Evolutionary conservation across 768 basidiomycete species (phyloP), one percentile per base, ranked within the genome.

Genomic region (Leccinum variicolor): DNA sequence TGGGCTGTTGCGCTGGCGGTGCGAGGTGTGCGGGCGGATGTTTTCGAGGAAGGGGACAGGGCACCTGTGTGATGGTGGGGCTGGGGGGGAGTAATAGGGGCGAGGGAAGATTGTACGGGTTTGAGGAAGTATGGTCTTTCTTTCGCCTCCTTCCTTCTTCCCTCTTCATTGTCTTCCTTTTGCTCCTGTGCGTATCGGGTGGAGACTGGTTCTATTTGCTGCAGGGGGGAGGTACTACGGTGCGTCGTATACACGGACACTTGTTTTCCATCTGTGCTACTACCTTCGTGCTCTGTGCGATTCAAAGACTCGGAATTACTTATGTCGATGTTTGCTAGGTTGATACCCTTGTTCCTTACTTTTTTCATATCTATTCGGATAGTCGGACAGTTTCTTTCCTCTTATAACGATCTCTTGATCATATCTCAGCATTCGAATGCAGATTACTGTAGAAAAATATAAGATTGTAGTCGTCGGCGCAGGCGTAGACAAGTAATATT

Each of bases 31-130:
- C 26, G 51, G 56, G 8, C 59, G 21, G 49, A 41, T 53, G 1
- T 65, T 68, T 29, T 68, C 65, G 19, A 59, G 65, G 19, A 66
- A 23, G 41, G 56, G 60, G 9, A 66, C 66, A 2, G 39, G 43
- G 1, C 65, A 66, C 21, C 7, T 45, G 13, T 66, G 65, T 33
- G 17, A 11, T 15, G 39, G 25, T 2, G 50, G 47, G 25, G 33
- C 41, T 19, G 41, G 10, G 4, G 17, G 17, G 6, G 41, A 41
- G 41, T 41, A 41, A n/a, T 41, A 19, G 10, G 5, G 41, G 11
- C n/a, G 41, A 10, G 41, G n/a, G 8, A 19, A 19, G n/a, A 19
- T 41, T 41, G n/a, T 19, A 41, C 10, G 41, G n/a, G 41, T 9
- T 41, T 19, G n/a, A 8, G 39, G 41, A 41, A 41, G n/a, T 11